Evolutionary conservation across 2,329 filamentous ascomycete species (phyloP).

Genomic region (Trichoderma atrobrunneum): DNA sequence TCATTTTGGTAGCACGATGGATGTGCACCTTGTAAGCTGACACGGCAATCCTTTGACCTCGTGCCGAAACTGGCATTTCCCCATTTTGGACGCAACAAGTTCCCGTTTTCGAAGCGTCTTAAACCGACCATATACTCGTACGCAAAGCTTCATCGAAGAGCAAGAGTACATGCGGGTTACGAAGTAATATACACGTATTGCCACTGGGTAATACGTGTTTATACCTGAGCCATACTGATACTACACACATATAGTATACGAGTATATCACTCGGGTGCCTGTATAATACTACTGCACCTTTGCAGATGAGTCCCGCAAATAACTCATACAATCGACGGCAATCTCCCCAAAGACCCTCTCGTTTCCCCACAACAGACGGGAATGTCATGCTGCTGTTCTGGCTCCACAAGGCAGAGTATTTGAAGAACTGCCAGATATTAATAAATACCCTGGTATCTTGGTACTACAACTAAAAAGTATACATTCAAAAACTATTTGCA

Average conservation of each 20-base stretch:
- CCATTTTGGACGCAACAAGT: background rate
- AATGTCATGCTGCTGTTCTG: conserved; percentile 4
- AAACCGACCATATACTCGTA: background rate
- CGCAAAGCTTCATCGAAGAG: background rate
- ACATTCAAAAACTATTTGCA: background rate
- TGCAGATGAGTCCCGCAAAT: background rate
- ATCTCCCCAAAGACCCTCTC: background rate
- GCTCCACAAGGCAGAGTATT: conserved; percentile 11
- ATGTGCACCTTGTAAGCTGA: background rate
- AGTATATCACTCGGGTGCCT: background rate
- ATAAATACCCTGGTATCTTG: background rate
- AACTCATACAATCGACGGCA: background rate
- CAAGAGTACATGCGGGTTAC: background rate
- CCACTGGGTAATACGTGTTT: background rate
- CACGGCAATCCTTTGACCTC: background rate
- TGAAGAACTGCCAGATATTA: background rate
- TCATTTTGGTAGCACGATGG: background rate
- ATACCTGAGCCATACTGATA: background rate
- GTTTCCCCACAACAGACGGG: conserved; percentile 2
- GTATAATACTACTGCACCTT: background rate
- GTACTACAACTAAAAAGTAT: background rate
- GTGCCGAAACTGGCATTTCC: background rate
- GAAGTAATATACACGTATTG: background rate
- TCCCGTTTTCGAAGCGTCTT: background rate
- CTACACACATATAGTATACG: no score